Base-by-base conservation (phyloP, 352 stramenopile genomes). In the Stramenopiles sp. region DNA sequence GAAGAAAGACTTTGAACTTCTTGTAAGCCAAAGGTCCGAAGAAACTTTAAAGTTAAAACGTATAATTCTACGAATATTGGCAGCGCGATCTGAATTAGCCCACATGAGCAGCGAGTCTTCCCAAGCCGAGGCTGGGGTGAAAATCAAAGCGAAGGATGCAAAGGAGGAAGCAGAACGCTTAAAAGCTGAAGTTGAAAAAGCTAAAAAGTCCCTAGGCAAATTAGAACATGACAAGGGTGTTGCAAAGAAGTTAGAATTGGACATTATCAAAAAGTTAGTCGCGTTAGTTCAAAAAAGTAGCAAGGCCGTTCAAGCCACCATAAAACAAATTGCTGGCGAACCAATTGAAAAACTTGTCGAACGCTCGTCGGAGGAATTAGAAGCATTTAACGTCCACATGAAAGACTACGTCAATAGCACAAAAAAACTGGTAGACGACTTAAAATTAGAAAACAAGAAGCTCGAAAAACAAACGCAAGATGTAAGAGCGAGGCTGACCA, bases 351-450 rank as follows among this genome's bases (percentile, higher is more conserved):
- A 78, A 8, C 14, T 78, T 14, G 30, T 78, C 14, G 71, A 33
- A 33, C 71, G 71, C 4, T 78, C 71, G 4, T 4, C 71, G 1
- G 71, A 31, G 4, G 71, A 78, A 14, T 14, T 78, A 14, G 31
- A 78, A 78, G 30, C 71, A 14, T 78, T 78, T 33, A 78, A 78
- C 22, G 22, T 33, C 4, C 71, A 33, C 14, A 33, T 78, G 71
- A 4, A 78, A 78, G 71, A 33, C 8, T 78, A 33, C 22, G 30
- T 33, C 30, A 33, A 31, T 31, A 78, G 31, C 14, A 33, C 31
- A 33, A 80, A 71, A 30, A 83, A 84, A 22, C 67, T 83, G 8
- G 39, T 8, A 55, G 39, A 55, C 8, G 39, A 55, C 4, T 55
- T 14, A 14, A 8, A 55, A 55, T 55, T 86, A 71, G 80, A 82